Evolutionary conservation across 2,329 filamentous ascomycete species (phyloP), one percentile per base, ranked within the genome.

Genomic region (Sphaerulina musiva): DNA sequence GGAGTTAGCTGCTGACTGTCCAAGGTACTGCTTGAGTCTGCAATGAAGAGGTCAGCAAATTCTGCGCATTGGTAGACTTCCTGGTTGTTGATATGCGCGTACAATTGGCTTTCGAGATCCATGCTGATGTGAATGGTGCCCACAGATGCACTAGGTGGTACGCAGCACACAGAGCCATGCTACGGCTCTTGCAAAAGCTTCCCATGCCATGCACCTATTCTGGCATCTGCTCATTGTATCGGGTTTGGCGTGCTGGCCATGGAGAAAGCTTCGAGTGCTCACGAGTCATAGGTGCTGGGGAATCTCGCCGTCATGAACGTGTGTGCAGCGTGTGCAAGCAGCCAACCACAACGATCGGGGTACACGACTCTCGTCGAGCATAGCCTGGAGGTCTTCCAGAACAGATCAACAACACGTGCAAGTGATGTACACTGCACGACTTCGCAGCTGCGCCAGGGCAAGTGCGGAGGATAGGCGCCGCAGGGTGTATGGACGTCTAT

Each of bases 381-480:
- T 46, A n/a, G n/a, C n/a, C 14, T 17, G 14, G 14, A 17, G 14
- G 14, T 17, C 41, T 52, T 52, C 49, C 42, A 42, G 50, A 52
- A 52, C 50, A 26, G 23, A 46, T 34, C 34, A 32, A 9, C 48
- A 32, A 58, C 58, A 58, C 58, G 58, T 58, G 58, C 53, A 26
- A 53, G 32, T 41, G 53, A 56, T 60, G 34, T 46, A 31, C 50
- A 36, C 50, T 52, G 50, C 50, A 52, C 50, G 14, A 20, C 38
- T 12, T 39, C 12, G 10, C 9, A 26, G 26, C 4, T 26, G 26
- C 26, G 26, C 26, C 6, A 26, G 26, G 31, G 31, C 26, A 46
- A n/a, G 12, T 31, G 17, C 46, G 12, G 34, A 36, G 34, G 34
- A 36, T 36, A 4, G 34, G 4, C 34, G 34, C 34, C 34, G 34